A percentile compares a stretch with the other conserved stretches of the same genome.
Conservation (phyloP, 2,329 filamentous ascomycete species). For the Lithohypha guttulata region DNA sequence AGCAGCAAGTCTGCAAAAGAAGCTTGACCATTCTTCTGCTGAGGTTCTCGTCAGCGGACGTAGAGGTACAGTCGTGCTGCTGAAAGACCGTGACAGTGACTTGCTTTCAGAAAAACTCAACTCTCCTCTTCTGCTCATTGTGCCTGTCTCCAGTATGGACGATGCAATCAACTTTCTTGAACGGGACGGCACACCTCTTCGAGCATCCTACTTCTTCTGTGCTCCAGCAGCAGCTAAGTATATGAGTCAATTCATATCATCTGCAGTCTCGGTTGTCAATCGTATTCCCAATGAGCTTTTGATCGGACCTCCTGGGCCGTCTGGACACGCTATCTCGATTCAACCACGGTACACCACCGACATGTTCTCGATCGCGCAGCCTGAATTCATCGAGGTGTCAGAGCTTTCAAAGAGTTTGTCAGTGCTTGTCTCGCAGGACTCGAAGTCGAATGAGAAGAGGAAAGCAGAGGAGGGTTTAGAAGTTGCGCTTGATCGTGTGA, state of each 20-base stretch:
- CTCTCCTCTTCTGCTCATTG: conserved; percentile 36
- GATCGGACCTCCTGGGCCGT: conserved; percentile 21
- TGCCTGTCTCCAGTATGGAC: conserved; percentile 41
- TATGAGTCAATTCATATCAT: conserved; percentile 45
- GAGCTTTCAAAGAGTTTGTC: conserved; percentile 13
- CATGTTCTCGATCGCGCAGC: conserved; percentile 37
- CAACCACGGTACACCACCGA: conserved; percentile 31
- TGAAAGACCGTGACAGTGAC: conserved; percentile 22
- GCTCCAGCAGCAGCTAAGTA: conserved; percentile 45
- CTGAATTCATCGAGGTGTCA: conserved; percentile 30
- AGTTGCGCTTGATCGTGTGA: conserved; percentile 26
- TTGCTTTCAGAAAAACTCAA: conserved; percentile 32
- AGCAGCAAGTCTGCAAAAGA: not conserved
- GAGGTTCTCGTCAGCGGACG: conserved; percentile 24
- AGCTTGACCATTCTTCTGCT: conserved; percentile 20
- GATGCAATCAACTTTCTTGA: conserved; percentile 43
- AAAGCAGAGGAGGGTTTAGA: conserved; percentile 17
- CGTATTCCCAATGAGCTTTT: conserved; percentile 47
- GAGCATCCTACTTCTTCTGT: conserved; percentile 45
- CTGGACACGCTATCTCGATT: conserved; percentile 5
- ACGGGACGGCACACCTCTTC: conserved; percentile 27
- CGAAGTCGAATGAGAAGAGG: conserved; percentile 4
- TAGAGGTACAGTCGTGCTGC: conserved; percentile 24
- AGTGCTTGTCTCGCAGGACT: conserved; percentile 2
- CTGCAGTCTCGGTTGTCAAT: conserved; percentile 45